phyloP scores from a whole-genome alignment of 306 rosid species.

The Fragaria iinumae region DNA sequence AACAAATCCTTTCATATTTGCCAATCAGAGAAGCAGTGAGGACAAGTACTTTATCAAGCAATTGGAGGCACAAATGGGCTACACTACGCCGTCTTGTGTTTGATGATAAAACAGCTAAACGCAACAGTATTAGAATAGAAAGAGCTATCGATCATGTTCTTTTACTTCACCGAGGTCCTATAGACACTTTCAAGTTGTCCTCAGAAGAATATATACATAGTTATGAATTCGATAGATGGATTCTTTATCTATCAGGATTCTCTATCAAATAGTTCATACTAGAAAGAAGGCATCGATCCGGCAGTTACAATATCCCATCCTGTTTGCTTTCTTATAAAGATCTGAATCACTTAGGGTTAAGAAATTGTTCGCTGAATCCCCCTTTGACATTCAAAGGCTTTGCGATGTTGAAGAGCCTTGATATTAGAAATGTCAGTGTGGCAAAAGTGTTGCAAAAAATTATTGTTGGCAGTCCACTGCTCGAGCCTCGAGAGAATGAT shows the following conservation, averaged over 20 bases:
- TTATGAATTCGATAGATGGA: conserved; percentile 39
- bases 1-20: conserved; percentile 46
- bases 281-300: conserved; percentile 17
- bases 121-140: too few relatives aligned
- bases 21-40: conserved; percentile 52
- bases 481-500: conserved; percentile 51
- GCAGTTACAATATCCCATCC: conserved; percentile 40
- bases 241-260: conserved; percentile 18
- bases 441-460: conserved; percentile 41
- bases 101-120: background rate
- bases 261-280: conserved; percentile 29
- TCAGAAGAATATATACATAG: conserved; percentile 23
- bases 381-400: conserved; percentile 48
- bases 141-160: too few relatives aligned
- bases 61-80: conserved; percentile 37
- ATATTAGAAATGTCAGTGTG: conserved; percentile 51
- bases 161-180: too few relatives aligned
- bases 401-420: conserved; percentile 54
- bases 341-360: conserved; percentile 44
- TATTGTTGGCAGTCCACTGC: conserved; percentile 45
- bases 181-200: conserved; percentile 40
- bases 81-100: conserved; percentile 48
- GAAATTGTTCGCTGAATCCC: conserved; percentile 53
- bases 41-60: conserved; percentile 41
- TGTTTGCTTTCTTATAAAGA: conserved; percentile 45